Percentiles rank a stretch among this genome's conserved stretches.
phyloP scores from a whole-genome alignment of 352 stramenopile species.

The Paralagenidium karlingii region DNA sequence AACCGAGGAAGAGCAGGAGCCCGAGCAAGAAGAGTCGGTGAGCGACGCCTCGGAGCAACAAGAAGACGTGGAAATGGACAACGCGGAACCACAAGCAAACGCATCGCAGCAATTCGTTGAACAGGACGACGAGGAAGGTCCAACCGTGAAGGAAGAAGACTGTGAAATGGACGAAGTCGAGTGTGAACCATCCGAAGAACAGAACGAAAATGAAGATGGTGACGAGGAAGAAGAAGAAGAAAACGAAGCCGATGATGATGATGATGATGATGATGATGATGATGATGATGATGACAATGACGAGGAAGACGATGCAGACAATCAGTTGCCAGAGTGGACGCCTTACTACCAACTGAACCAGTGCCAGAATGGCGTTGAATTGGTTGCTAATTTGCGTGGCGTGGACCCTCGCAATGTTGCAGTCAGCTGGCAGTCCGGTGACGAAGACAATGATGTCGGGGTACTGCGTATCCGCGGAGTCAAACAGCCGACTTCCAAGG shows the following conservation, averaged over 20 bases:
- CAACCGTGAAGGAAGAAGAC: slow-evolving; percentile 3
- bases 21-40: slow-evolving; percentile 6
- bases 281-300: slow-evolving; percentile 5
- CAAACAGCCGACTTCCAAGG: slow-evolving; percentile 40
- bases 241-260: slow-evolving; percentile 3
- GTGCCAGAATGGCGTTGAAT: slow-evolving; percentile 23
- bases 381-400: slow-evolving; percentile 17
- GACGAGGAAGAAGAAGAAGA: slow-evolving; percentile 6
- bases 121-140: slow-evolving; percentile 2
- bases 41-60: slow-evolving; percentile 11
- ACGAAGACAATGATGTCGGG: slow-evolving; percentile 8
- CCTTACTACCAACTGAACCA: slow-evolving; percentile 34
- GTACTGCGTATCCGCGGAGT: slow-evolving; percentile 30
- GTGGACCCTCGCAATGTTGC: slow-evolving; percentile 16
- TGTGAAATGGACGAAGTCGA: slow-evolving; percentile 7
- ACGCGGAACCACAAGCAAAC: neutral
- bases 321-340: slow-evolving; percentile 28
- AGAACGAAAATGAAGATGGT: slow-evolving; percentile 2
- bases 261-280: slow-evolving; percentile 5
- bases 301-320: slow-evolving; percentile 11
- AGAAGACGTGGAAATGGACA: slow-evolving; percentile 1
- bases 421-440: slow-evolving; percentile 29
- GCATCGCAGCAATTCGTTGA: neutral
- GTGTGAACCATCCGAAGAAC: slow-evolving; percentile 6
- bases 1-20: neutral